These are phyloP conservation scores for Hippophae rhamnoides DNA, from an alignment of 306 rosid genomes.

Conservation along the genomic window DNA sequence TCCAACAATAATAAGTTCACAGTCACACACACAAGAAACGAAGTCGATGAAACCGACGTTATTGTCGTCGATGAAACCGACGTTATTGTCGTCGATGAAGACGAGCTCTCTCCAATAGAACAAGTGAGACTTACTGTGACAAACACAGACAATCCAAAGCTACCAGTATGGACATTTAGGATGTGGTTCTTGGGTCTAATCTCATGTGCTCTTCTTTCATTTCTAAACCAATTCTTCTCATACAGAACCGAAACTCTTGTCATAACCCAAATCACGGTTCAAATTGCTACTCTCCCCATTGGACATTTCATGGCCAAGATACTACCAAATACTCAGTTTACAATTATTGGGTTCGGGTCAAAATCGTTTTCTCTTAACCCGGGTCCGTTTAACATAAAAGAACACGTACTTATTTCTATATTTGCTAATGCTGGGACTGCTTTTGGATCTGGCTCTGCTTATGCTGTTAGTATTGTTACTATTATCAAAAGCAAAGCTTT, in stretches of 20 bases:
- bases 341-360: slow-evolving; percentile 33
- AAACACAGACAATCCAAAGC: slow-evolving; percentile 50
- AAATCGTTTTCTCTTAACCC: slow-evolving; percentile 38
- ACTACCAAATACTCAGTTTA: slow-evolving; percentile 35
- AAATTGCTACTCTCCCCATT: slow-evolving; percentile 44
- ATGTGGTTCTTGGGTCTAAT: slow-evolving; percentile 69
- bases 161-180: slow-evolving; percentile 69
- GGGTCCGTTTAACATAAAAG: slow-evolving; percentile 71
- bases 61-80: slow-evolving; percentile 2
- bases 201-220: slow-evolving; percentile 50
- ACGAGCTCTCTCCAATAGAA: slow-evolving; percentile 50
- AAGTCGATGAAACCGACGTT: too few relatives aligned
- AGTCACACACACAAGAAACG: background rate
- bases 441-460: slow-evolving; percentile 52
- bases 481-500: slow-evolving; percentile 42
- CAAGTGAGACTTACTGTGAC: slow-evolving; percentile 55
- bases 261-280: slow-evolving; percentile 58
- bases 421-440: slow-evolving; percentile 73
- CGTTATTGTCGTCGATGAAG: slow-evolving; percentile 10
- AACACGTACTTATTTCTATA: slow-evolving; percentile 61
- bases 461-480: slow-evolving; percentile 44
- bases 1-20: too few relatives aligned
- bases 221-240: slow-evolving; percentile 63
- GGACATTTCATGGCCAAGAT: slow-evolving; percentile 54
- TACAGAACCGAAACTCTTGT: slow-evolving; percentile 57